Evolutionary conservation across 768 basidiomycete species (phyloP).

Genomic region (Cytidiella melzeri): DNA sequence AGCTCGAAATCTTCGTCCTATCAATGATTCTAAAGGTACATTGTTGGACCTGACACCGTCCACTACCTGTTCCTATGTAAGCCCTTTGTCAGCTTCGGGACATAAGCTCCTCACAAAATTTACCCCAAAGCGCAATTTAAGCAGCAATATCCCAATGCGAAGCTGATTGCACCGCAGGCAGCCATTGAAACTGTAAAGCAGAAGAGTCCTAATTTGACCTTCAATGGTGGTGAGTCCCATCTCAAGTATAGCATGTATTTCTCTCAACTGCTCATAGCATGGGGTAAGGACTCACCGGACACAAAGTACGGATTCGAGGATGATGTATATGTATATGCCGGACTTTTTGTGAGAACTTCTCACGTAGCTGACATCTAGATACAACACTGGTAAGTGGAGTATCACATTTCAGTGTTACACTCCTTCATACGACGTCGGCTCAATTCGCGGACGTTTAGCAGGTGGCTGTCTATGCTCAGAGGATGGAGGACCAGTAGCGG

Average conservation of each 20-base stretch:
- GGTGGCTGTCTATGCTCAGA: too few species aligned
- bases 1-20: too few species aligned
- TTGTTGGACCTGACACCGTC: constrained; percentile 50
- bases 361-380: too few species aligned
- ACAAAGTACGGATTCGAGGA: constrained; percentile 76
- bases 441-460: too few species aligned
- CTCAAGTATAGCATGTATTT: background rate
- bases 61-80: constrained; percentile 56
- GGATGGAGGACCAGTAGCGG: too few species aligned
- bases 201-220: constrained; percentile 42
- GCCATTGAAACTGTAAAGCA: constrained; percentile 45
- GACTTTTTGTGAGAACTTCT: too few species aligned
- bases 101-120: background rate
- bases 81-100: background rate
- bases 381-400: constrained; percentile 22
- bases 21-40: too few species aligned
- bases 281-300: constrained; percentile 30
- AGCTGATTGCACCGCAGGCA: constrained; percentile 61
- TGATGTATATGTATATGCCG: too few species aligned
- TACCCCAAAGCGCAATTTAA: constrained; percentile 49
- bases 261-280: constrained; percentile 16
- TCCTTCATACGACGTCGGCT: background rate
- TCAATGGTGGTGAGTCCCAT: constrained; percentile 53
- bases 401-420: background rate
- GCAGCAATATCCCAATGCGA: constrained; percentile 63